Conservation (phyloP, 352 stramenopile species). For the Phytophthora pistaciae region DNA sequence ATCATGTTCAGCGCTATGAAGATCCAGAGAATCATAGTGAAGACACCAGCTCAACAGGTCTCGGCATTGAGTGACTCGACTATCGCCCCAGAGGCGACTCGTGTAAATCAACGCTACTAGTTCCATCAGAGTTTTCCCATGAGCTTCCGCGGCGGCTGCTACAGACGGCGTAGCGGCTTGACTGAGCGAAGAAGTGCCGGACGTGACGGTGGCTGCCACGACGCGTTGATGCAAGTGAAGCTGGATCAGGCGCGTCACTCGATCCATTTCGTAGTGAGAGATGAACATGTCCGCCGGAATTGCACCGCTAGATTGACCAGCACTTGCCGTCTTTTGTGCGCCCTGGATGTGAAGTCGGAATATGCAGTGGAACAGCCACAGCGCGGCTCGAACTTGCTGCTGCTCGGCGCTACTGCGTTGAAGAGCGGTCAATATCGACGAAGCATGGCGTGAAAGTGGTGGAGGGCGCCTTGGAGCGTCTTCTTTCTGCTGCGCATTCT, state of each 20-base stretch:
- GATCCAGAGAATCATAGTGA: slow-evolving; percentile 23
- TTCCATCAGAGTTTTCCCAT: slow-evolving; percentile 32
- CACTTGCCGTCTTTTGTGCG: neutral
- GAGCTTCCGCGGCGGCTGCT: slow-evolving; percentile 14
- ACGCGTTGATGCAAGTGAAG: slow-evolving; percentile 38
- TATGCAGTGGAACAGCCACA: slow-evolving; percentile 64
- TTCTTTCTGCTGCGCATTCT: slow-evolving; percentile 18
- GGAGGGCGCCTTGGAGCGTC: slow-evolving; percentile 7
- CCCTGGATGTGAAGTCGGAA: slow-evolving; percentile 45
- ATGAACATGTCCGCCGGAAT: slow-evolving; percentile 46
- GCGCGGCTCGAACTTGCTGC: slow-evolving; percentile 21
- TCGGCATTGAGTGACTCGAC: slow-evolving; percentile 36
- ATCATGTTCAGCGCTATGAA: slow-evolving; percentile 28
- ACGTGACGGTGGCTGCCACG: slow-evolving; percentile 31
- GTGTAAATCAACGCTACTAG: slow-evolving; percentile 47
- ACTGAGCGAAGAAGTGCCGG: slow-evolving; percentile 9
- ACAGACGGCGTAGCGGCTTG: slow-evolving; percentile 22
- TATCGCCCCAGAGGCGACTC: slow-evolving; percentile 28
- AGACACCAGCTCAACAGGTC: slow-evolving; percentile 50
- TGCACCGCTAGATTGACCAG: neutral
- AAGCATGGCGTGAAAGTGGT: slow-evolving; percentile 30
- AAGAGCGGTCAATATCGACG: slow-evolving; percentile 29
- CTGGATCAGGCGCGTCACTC: slow-evolving; percentile 36
- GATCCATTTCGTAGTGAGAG: slow-evolving; percentile 56
- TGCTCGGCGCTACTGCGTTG: slow-evolving; percentile 24